A percentile compares a stretch with the other conserved stretches of the same genome.
phyloP scores from a whole-genome alignment of 2,329 filamentous ascomycete species.

The Thielaviopsis musarum region DNA sequence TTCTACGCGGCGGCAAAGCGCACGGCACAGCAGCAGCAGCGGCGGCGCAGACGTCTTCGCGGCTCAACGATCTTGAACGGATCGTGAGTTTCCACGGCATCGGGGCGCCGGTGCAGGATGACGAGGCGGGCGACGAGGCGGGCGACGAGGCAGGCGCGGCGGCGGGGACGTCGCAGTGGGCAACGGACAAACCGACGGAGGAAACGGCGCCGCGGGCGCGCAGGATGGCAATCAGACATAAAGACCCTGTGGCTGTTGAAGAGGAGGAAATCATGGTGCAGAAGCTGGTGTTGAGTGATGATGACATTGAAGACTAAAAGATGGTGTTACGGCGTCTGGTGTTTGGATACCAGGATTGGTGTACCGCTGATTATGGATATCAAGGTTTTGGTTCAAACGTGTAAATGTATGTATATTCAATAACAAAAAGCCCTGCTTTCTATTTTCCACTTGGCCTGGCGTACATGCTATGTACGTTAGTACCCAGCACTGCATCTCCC shows the following conservation, averaged over 20 bases:
- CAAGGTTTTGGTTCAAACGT: no score
- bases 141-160: conserved; percentile 20
- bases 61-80: conserved; percentile 45
- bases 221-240: conserved; percentile 22
- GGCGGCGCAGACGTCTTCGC: conserved; percentile 5
- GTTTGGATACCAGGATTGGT: no score
- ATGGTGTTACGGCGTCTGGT: no score
- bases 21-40: conserved; percentile 13
- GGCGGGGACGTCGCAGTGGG: conserved; percentile 25
- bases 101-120: conserved; percentile 21
- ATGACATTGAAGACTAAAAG: conserved; percentile 59
- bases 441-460: no score
- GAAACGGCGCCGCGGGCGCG: conserved; percentile 34
- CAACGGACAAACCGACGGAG: conserved; percentile 43
- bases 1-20: conserved; percentile 31
- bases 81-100: conserved; percentile 51
- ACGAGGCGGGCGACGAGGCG: conserved; percentile 30
- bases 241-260: conserved; percentile 14
- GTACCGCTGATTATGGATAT: no score
- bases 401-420: no score
- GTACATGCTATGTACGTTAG: no score
- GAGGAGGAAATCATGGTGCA: conserved; percentile 34
- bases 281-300: conserved; percentile 59
- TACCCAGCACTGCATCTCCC: no score
- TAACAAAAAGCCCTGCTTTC: no score